These are phyloP conservation scores for Trametes versicolor DNA, from an alignment of 1,284 basidiomycete genomes.

Conservation along the genomic window DNA sequence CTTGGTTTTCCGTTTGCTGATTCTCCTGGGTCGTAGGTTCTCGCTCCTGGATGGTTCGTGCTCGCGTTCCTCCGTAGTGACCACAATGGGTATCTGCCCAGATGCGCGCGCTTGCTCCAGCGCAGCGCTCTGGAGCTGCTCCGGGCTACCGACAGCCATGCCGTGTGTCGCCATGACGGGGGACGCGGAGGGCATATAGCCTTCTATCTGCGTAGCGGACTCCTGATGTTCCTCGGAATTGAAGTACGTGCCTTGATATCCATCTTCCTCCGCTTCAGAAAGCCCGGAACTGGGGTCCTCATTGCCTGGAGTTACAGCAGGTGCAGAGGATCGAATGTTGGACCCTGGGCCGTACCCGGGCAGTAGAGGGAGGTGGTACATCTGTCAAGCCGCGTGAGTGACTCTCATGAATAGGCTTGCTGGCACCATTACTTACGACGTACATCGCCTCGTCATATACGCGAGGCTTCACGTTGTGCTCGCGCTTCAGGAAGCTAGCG, in stretches of 20 bases:
- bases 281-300: constrained; percentile 72
- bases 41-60: constrained; percentile 19
- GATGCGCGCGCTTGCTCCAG: constrained; percentile 1
- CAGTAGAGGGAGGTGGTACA: constrained; percentile 91
- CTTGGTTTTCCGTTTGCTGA: constrained; percentile 28
- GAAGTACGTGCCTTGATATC: constrained; percentile 90
- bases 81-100: not conserved
- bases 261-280: constrained; percentile 90
- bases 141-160: constrained; percentile 9
- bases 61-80: constrained; percentile 26
- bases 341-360: constrained; percentile 91
- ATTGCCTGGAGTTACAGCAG: constrained; percentile 61
- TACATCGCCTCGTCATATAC: constrained; percentile 95
- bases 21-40: constrained; percentile 30
- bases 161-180: constrained; percentile 49
- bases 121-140: not conserved
- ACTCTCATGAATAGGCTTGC: not conserved
- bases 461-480: constrained; percentile 91
- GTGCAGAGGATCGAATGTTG: constrained; percentile 85
- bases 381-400: constrained; percentile 52
- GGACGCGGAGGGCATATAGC: constrained; percentile 62
- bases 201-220: constrained; percentile 47
- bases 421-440: constrained; percentile 66
- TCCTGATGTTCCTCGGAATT: constrained; percentile 50
- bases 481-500: constrained; percentile 87